Base-by-base conservation (phyloP, 1,139 yeast genomes). In the Pichia sp. region DNA sequence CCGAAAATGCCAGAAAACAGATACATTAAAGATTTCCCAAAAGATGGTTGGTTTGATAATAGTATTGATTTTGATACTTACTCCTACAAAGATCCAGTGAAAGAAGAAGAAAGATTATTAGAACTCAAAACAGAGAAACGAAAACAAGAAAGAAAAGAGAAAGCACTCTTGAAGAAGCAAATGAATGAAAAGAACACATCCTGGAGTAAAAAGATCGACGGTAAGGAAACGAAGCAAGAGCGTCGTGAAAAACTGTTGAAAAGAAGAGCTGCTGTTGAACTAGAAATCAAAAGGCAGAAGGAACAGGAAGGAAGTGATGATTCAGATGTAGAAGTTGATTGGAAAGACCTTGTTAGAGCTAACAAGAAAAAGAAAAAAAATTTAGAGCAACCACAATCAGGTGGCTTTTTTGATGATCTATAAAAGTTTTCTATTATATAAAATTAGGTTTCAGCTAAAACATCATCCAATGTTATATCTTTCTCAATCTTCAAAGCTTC, bases 1-100 rank as follows among this genome's bases (percentile, higher is more conserved):
- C 99, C 99, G 7, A 77, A 79, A 52, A 93, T 93, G 97, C 98
- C 98, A 0, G 99, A 93, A 59, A 69, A 85, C 21, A 69, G 66
- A 44, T 68, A 71, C 52, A 66, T 83, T 2, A 54, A 56, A 18
- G 53, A 57, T 8, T 65, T 74, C 62, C 80, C 82, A 0, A 74
- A 69, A 44, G 69, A 72, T 49, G 96, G 96, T 0, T 85, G 91
- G 88, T 62, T 88, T 34, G 77, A 79, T 1, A 72, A 52, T 54
- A 64, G 61, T 42, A 72, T 76, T 12, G 75, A 81, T 54, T 75
- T 86, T 77, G 86, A 82, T 49, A 64, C 59, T 1, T 86, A 74
- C 59, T 66, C 70, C 12, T 89, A 84, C 55, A 66, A 68, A 8
- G 91, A 89, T 53, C 60, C 65, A 21, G 72, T 69, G 40, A 78